Percentiles rank a stretch among this genome's conserved stretches.
phyloP scores from a whole-genome alignment of 2,329 filamentous ascomycete species.

The Aspergillus quadricinctus region DNA sequence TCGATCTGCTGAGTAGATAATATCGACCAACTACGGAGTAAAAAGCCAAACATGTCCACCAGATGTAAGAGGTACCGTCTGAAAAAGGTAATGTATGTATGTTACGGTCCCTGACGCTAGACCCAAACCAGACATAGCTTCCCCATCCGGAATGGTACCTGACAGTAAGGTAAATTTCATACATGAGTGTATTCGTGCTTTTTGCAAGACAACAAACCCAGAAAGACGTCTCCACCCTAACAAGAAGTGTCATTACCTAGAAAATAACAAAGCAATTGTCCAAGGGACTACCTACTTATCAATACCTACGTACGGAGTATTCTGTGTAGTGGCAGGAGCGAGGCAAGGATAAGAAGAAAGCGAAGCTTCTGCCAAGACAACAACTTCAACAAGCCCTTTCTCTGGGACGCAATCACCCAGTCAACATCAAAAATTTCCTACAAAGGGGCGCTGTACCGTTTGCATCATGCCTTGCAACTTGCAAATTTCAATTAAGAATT shows the following conservation, averaged over 20 bases:
- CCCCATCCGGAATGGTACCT: background rate
- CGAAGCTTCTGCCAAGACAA: background rate
- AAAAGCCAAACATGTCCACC: no score
- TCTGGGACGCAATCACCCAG: background rate
- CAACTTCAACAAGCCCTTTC: background rate
- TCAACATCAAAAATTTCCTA: no score
- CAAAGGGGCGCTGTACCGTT: no score
- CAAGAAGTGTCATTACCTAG: background rate
- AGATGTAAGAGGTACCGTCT: background rate
- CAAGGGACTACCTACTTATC: background rate
- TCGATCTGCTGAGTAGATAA: background rate
- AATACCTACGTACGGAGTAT: background rate
- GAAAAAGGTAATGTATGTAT: background rate
- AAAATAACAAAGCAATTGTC: background rate
- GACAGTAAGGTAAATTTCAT: background rate
- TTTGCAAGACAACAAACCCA: background rate
- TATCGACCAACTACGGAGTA: background rate
- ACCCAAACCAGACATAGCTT: background rate
- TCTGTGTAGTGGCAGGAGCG: background rate
- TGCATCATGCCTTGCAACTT: no score
- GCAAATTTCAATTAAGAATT: no score
- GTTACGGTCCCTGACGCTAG: background rate
- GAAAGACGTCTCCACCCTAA: background rate
- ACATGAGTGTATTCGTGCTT: background rate
- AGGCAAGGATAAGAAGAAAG: background rate